A percentile compares a stretch with the other conserved stretches of the same genome.
Conservation (phyloP, 2,329 filamentous ascomycete genomes). For the Penicillium sp. region DNA sequence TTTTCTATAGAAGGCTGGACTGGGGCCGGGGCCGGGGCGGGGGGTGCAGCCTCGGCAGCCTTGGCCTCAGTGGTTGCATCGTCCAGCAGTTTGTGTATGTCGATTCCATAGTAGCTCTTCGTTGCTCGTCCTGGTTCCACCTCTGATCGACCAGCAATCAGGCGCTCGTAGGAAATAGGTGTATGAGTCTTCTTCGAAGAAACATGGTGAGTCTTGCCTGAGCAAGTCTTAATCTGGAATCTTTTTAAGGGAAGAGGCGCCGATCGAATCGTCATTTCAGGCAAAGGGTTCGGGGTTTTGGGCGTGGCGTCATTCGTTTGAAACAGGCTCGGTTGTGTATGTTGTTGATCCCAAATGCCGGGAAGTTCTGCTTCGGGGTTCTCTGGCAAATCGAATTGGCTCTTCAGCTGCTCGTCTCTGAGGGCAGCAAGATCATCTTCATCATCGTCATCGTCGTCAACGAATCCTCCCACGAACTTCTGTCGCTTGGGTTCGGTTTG, state of each 20-base stretch:
- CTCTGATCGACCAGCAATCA: conserved; percentile 59
- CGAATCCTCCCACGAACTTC: conserved; percentile 47
- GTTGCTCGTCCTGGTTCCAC: conserved; percentile 58
- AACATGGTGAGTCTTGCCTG: conserved; percentile 53
- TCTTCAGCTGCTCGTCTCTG: conserved; percentile 34
- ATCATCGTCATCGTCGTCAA: conserved; percentile 47
- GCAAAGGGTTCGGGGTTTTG: conserved; percentile 3
- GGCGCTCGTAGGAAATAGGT: conserved; percentile 54
- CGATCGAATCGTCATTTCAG: conserved; percentile 15
- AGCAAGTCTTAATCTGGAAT: conserved; percentile 51
- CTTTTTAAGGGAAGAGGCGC: conserved; percentile 19
- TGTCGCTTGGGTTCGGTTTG: conserved; percentile 42
- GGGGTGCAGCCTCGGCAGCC: conserved; percentile 21
- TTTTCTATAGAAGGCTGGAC: conserved; percentile 41
- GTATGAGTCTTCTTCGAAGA: conserved; percentile 40
- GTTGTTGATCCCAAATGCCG: conserved; percentile 12
- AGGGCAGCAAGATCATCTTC: conserved; percentile 34
- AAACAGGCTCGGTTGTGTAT: neutral
- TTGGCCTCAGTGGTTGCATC: conserved; percentile 65
- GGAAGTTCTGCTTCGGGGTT: conserved; percentile 24
- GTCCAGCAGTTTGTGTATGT: conserved; percentile 82
- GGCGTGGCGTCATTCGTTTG: conserved; percentile 3
- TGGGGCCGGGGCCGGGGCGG: conserved; percentile 15
- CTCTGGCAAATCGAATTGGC: conserved; percentile 35
- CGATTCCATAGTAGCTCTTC: conserved; percentile 83